Evolutionary conservation across 345 rosid species (phyloP).

Genomic region (Boechera retrofracta): DNA sequence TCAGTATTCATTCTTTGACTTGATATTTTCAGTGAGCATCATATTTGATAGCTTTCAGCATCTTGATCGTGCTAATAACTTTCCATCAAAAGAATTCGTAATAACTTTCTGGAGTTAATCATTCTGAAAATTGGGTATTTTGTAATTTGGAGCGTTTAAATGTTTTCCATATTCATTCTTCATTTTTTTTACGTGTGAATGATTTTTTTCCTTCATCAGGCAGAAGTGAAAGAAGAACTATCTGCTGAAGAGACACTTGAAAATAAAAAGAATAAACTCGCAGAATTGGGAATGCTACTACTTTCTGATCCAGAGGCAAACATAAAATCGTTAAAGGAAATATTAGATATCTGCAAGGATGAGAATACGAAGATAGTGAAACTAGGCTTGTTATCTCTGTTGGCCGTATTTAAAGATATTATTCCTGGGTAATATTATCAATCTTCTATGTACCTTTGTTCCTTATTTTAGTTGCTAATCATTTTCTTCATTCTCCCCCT

Average conservation of each 20-base stretch:
- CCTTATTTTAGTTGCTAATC: slow-evolving; percentile 5
- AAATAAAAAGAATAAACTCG: slow-evolving; percentile 69
- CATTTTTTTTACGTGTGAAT: slow-evolving; percentile 8
- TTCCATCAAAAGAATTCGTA: background rate
- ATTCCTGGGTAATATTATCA: slow-evolving; percentile 77
- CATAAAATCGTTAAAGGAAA: slow-evolving; percentile 75
- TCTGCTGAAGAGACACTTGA: slow-evolving; percentile 78
- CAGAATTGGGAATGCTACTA: slow-evolving; percentile 78
- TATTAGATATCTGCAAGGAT: slow-evolving; percentile 69
- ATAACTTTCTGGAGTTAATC: background rate
- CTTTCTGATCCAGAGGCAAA: slow-evolving; percentile 81
- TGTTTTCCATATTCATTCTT: background rate
- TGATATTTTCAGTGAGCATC: slow-evolving; percentile 6
- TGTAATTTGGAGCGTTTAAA: background rate
- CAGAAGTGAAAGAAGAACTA: slow-evolving; percentile 88
- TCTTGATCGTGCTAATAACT: slow-evolving; percentile 13
- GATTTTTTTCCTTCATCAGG: slow-evolving; percentile 52
- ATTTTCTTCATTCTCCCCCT: slow-evolving; percentile 10
- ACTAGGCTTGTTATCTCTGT: slow-evolving; percentile 75
- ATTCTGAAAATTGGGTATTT: background rate
- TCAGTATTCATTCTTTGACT: slow-evolving; percentile 14
- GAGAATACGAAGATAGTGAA: slow-evolving; percentile 63
- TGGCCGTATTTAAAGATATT: slow-evolving; percentile 92
- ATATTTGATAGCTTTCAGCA: slow-evolving; percentile 14
- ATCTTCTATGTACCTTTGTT: slow-evolving; percentile 8